Evolutionary conservation across 768 basidiomycete species (phyloP).

Genomic region (Boletales sp.): DNA sequence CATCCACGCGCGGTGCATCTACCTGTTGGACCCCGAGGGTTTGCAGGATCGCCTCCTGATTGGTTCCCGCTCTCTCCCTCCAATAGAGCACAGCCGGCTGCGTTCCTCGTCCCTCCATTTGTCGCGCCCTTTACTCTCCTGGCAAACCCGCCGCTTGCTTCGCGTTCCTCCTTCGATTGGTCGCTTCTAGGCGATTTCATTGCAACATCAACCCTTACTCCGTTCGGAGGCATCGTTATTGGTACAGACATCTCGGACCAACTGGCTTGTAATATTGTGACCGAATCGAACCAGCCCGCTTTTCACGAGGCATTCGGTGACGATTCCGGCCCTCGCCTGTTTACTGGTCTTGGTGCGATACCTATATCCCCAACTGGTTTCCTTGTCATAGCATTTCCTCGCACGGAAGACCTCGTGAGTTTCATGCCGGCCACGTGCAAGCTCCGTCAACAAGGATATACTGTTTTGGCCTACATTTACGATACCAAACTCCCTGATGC

Average conservation of each 20-base stretch:
- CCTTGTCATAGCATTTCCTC: constrained; percentile 36
- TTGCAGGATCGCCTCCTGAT: constrained; percentile 20
- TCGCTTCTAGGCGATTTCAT: constrained; percentile 20
- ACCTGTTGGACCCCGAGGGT: constrained; percentile 43
- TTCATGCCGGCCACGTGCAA: constrained; percentile 36
- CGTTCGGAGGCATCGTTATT: constrained; percentile 39
- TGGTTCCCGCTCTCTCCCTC: constrained; percentile 33
- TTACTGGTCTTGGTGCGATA: not conserved
- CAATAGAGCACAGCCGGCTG: constrained; percentile 35
- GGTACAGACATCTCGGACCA: constrained; percentile 5
- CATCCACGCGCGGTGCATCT: constrained; percentile 34
- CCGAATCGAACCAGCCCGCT: not conserved
- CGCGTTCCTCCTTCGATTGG: constrained; percentile 23
- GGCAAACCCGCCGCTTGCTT: constrained; percentile 12
- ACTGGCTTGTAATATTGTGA: not conserved
- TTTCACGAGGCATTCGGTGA: not conserved
- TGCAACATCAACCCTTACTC: constrained; percentile 27
- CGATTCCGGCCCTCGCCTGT: not conserved
- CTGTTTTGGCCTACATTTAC: constrained; percentile 32
- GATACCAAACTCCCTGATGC: constrained; percentile 5
- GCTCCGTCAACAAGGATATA: constrained; percentile 30
- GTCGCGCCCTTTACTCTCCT: constrained; percentile 37
- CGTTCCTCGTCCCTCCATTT: constrained; percentile 61
- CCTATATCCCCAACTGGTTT: constrained; percentile 13
- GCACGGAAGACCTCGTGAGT: constrained; percentile 29